Evolutionary conservation across 441 rosid species (phyloP), one percentile per base, ranked within the genome.

Genomic region (Adansonia madagascariensis): DNA sequence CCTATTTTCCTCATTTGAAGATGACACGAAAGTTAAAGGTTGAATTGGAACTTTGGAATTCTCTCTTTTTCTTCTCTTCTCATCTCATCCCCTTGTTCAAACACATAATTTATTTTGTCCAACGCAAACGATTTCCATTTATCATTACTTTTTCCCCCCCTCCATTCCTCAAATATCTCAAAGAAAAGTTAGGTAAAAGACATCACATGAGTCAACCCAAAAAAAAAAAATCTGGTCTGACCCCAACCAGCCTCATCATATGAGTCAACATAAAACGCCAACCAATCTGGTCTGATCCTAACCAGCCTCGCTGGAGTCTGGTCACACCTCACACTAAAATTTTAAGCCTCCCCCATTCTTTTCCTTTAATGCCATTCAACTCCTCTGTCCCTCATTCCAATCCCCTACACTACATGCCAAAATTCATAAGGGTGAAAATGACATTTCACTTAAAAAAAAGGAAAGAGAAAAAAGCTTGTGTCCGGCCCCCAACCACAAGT

Each of bases 371-470:
- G 49, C 4, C 22, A n/a, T 1, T 9, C 56, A 53, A 47, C 4
- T 24, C 50, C 3, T 49, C 0, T 0, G 11, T 22, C 50, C 31
- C 5, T 5, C 1, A 59, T 27, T 61, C 8, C 0, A 24, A 59
- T 8, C 53, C 24, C 6, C 31, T 27, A 9, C 67, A 50, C 20
- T 55, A 77, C 56, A 15, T 14, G 3, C 11, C 8, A 56, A 20
- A 20, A 8, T 6, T 43, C 44, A 11, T 2, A 31, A 39, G 82
- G 82, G 49, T 11, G 60, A 82, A 75, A 59, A 4, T 6, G 80
- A 60, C 53, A 72, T 75, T 76, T 4, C 52, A 66, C 22, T 0
- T 0, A 14, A 3, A 7, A 46, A 3, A 70, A 12, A 7, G 8
- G 18, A 63, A 27, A 27, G 31, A 6, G 2, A 1, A 49, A 11